Percentiles rank a stretch among this genome's conserved stretches.
Conservation (phyloP, 768 basidiomycete genomes). For the Lentinula edodes region DNA sequence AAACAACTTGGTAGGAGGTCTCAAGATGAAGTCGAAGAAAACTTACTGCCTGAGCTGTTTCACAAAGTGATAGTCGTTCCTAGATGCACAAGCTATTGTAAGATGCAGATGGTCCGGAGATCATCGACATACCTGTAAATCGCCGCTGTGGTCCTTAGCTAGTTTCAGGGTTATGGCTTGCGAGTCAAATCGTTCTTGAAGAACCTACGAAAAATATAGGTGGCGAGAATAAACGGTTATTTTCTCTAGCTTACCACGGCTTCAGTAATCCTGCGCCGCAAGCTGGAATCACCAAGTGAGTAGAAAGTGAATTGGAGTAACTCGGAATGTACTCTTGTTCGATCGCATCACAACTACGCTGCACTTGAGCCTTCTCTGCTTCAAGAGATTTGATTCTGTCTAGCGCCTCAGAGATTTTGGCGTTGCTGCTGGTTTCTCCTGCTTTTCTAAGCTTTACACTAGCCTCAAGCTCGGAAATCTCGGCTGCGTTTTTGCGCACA, state of each 20-base stretch:
- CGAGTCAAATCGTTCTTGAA: constrained; percentile 59
- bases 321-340: constrained; percentile 18
- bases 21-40: neutral
- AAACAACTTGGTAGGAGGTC: neutral
- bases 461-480: constrained; percentile 3
- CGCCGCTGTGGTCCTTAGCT: constrained; percentile 48
- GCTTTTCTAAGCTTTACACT: neutral
- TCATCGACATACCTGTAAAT: constrained; percentile 32
- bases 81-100: constrained; percentile 9
- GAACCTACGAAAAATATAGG: constrained; percentile 23
- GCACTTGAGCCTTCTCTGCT: constrained; percentile 13
- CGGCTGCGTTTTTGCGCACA: neutral
- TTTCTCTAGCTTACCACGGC: neutral
- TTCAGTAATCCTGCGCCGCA: neutral
- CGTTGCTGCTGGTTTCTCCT: neutral
- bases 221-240: neutral
- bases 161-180: constrained; percentile 47
- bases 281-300: neutral
- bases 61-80: constrained; percentile 32
- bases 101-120: constrained; percentile 9
- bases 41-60: constrained; percentile 31
- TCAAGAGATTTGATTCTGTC: constrained; percentile 7
- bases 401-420: neutral
- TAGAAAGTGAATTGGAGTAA: neutral
- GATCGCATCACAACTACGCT: constrained; percentile 14